A percentile compares a stretch with the other conserved stretches of the same genome.
phyloP scores from a whole-genome alignment of 306 rosid genomes.

The Malus fusca region DNA sequence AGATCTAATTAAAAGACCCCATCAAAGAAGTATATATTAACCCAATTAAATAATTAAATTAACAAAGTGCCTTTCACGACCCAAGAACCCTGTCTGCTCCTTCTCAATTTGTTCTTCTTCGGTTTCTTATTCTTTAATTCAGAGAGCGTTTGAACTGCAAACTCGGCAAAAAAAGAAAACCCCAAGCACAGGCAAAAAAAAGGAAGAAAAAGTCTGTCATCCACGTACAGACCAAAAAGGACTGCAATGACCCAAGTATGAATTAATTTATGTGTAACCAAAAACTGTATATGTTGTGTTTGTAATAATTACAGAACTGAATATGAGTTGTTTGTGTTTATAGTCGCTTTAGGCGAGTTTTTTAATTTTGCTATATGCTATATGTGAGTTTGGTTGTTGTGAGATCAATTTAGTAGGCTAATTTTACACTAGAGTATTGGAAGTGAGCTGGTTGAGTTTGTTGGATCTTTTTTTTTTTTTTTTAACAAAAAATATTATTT shows the following conservation, averaged over 20 bases:
- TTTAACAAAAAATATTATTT: too few relatives aligned
- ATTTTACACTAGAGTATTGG: not conserved
- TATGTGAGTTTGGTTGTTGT: too few relatives aligned
- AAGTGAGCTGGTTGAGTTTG: not conserved
- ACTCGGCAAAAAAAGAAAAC: not conserved
- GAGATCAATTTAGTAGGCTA: too few relatives aligned
- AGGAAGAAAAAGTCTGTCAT: not conserved
- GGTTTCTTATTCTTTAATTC: not conserved
- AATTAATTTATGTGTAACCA: not conserved
- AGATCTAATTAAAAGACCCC: not conserved
- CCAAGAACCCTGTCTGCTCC: slow-evolving; percentile 15
- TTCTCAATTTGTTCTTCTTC: not conserved
- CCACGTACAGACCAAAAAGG: not conserved
- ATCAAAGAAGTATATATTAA: not conserved
- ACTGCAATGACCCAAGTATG: not conserved
- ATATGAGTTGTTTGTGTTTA: not conserved
- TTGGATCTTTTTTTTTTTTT: too few relatives aligned
- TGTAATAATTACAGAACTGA: not conserved
- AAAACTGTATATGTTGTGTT: not conserved
- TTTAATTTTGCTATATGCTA: too few relatives aligned
- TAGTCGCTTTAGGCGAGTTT: too few relatives aligned
- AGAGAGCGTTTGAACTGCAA: not conserved
- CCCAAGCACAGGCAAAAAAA: not conserved
- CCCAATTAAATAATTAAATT: not conserved
- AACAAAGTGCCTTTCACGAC: slow-evolving; percentile 15